These are phyloP conservation scores for Russula sp. DNA, from an alignment of 768 basidiomycete genomes.

Conservation along the genomic window DNA sequence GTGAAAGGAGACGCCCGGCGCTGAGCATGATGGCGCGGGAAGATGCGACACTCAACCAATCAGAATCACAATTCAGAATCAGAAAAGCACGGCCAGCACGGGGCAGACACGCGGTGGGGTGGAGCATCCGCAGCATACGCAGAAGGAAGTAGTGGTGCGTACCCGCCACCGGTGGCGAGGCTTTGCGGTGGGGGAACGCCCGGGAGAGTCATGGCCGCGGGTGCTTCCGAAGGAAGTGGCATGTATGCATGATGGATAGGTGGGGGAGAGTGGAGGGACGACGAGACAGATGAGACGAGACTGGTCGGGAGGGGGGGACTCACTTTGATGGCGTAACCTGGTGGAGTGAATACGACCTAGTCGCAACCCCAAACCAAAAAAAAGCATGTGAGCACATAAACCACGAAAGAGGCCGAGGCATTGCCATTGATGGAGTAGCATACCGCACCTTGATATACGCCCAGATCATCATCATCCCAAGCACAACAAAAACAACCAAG, in stretches of 20 bases:
- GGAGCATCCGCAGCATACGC: background rate
- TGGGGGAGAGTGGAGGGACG: background rate
- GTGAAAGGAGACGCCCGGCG: background rate
- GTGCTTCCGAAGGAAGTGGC: background rate
- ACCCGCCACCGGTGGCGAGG: too few species aligned
- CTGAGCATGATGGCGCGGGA: background rate
- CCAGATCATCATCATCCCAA: slow-evolving; percentile 73
- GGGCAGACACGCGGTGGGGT: slow-evolving; percentile 3
- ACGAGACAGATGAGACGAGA: background rate
- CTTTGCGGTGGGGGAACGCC: too few species aligned
- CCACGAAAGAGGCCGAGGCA: background rate
- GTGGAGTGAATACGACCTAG: slow-evolving; percentile 58
- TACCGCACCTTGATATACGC: slow-evolving; percentile 67
- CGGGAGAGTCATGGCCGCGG: too few species aligned
- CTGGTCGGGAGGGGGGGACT: slow-evolving; percentile 24
- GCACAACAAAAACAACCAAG: slow-evolving; percentile 51
- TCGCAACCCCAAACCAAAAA: background rate
- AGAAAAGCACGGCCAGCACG: background rate
- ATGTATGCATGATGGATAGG: background rate
- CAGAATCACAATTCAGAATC: background rate
- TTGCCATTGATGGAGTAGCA: background rate
- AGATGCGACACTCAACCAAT: too few species aligned
- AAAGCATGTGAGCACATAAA: background rate
- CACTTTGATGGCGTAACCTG: slow-evolving; percentile 64
- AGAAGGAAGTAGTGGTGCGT: too few species aligned